phyloP scores from a whole-genome alignment of 2,329 filamentous ascomycete species.

The Microsporum canis region DNA sequence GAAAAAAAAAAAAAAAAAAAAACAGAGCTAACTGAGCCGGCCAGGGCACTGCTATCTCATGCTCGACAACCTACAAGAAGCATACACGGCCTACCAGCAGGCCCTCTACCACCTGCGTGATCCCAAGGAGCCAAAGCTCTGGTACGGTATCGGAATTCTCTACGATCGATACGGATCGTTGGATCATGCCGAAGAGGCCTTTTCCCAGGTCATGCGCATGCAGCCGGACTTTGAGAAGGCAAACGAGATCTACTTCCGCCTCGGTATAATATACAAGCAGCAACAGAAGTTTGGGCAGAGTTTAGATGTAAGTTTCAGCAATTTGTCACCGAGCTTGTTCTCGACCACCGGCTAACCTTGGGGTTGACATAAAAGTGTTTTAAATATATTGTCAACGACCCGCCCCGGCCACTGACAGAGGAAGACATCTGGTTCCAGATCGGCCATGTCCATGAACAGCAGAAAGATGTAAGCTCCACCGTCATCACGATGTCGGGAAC shows the following conservation, averaged over 20 bases:
- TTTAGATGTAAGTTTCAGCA: conserved; percentile 58
- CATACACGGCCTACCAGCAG: conserved; percentile 92
- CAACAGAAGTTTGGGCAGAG: conserved; percentile 88
- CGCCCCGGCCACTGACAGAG: conserved; percentile 82
- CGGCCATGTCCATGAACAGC: conserved; percentile 94
- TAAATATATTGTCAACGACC: conserved; percentile 91
- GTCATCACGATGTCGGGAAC: background rate
- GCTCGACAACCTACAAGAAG: conserved; percentile 96
- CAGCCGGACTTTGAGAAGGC: conserved; percentile 96
- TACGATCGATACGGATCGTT: conserved; percentile 94
- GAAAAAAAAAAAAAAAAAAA: background rate
- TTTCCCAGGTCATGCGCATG: conserved; percentile 98
- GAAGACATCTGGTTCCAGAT: conserved; percentile 99
- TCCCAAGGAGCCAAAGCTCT: conserved; percentile 94
- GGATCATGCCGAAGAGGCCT: conserved; percentile 94
- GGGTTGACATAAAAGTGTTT: conserved; percentile 57
- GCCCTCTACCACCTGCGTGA: conserved; percentile 86
- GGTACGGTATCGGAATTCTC: conserved; percentile 96
- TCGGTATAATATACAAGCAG: conserved; percentile 99
- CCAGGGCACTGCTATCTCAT: conserved; percentile 94
- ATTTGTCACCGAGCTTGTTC: background rate
- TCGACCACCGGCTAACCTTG: conserved; percentile 7
- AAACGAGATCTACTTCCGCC: conserved; percentile 95
- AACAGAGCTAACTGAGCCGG: background rate
- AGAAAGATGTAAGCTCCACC: conserved; percentile 67